phyloP scores from a whole-genome alignment of 2,329 filamentous ascomycete genomes.

The Diaporthe sp. region DNA sequence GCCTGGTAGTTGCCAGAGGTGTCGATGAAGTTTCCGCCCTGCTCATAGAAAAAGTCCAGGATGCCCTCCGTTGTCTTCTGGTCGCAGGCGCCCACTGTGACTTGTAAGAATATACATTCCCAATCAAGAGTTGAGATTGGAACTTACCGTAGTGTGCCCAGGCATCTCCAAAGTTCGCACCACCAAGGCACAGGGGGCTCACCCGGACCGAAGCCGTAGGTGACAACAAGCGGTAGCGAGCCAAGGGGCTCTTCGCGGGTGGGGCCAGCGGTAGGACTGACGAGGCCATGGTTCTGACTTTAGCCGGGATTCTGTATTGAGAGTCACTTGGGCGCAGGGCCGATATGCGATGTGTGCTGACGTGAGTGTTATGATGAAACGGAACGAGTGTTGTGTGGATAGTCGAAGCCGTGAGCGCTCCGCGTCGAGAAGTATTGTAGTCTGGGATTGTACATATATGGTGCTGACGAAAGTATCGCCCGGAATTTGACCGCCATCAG shows the following conservation, averaged over 20 bases:
- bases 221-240: conserved; percentile 75
- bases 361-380: not conserved
- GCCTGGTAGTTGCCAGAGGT: conserved; percentile 78
- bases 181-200: conserved; percentile 72
- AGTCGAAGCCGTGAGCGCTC: not conserved
- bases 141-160: conserved; percentile 12
- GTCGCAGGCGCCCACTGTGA: conserved; percentile 68
- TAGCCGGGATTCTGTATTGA: not conserved
- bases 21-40: conserved; percentile 78
- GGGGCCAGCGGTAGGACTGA: conserved; percentile 56
- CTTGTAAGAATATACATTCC: not conserved
- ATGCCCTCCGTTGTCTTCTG: conserved; percentile 74
- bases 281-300: conserved; percentile 45
- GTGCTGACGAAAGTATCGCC: not conserved
- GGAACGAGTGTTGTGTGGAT: not conserved
- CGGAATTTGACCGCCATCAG: not conserved
- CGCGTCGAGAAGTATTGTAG: not conserved
- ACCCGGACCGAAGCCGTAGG: conserved; percentile 76
- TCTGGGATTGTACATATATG: not conserved
- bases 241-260: conserved; percentile 71
- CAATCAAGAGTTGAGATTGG: not conserved
- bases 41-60: conserved; percentile 74
- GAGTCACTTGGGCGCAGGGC: not conserved
- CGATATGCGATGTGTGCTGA: not conserved
- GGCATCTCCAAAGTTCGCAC: conserved; percentile 31